These are phyloP conservation scores for Neurospora africana DNA, from an alignment of 495 filamentous ascomycete genomes.

Conservation along the genomic window DNA sequence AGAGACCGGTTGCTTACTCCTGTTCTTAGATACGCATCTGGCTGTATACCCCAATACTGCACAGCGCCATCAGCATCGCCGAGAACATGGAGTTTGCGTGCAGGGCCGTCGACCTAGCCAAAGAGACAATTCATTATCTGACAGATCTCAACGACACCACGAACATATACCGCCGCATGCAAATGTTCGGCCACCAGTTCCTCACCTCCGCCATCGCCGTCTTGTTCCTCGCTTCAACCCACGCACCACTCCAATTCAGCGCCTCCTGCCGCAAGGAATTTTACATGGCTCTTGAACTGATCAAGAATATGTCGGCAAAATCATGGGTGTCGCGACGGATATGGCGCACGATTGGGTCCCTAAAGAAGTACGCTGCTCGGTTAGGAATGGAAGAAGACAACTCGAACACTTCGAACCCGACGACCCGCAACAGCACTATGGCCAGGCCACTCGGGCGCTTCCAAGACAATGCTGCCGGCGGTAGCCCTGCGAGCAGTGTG, in stretches of 20 bases:
- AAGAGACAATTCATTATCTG: conserved; percentile 67
- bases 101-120: conserved; percentile 65
- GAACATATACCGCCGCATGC: conserved; percentile 68
- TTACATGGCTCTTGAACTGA: conserved; percentile 73
- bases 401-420: background rate
- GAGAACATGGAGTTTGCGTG: conserved; percentile 58
- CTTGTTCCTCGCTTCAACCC: conserved; percentile 71
- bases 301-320: conserved; percentile 69
- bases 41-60: conserved; percentile 72
- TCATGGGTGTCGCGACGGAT: conserved; percentile 69
- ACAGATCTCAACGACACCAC: conserved; percentile 68
- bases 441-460: background rate
- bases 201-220: conserved; percentile 70
- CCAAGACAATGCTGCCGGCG: background rate
- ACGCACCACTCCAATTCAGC: conserved; percentile 70
- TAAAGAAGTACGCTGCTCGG: conserved; percentile 70
- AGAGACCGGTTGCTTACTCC: background rate
- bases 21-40: conserved; percentile 54
- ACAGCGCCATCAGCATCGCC: conserved; percentile 63
- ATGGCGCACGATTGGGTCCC: conserved; percentile 69
- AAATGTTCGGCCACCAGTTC: conserved; percentile 83
- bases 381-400: conserved; percentile 51
- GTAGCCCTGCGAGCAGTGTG: background rate
- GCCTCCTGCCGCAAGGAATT: conserved; percentile 69
- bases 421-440: background rate